phyloP scores from a whole-genome alignment of 768 basidiomycete genomes.

The Dacryopinax primogenitus region DNA sequence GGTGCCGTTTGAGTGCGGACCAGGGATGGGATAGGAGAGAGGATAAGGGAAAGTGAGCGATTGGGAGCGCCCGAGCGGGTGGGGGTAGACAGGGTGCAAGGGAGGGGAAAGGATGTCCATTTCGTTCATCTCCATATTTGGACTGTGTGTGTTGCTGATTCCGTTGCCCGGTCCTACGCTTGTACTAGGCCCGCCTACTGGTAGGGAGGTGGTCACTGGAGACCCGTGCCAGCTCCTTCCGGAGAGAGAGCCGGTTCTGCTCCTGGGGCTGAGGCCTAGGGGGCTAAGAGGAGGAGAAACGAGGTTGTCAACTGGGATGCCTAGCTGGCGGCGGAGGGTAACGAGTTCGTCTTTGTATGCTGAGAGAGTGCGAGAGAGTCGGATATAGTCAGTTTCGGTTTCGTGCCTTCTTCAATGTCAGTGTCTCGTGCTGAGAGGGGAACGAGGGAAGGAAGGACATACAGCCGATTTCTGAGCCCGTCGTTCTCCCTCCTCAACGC shows the following conservation, averaged over 20 bases:
- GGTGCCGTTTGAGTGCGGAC: background rate
- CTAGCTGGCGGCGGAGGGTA: constrained; percentile 60
- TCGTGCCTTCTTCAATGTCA: too few relatives aligned
- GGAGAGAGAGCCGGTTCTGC: constrained; percentile 9
- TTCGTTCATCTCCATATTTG: background rate
- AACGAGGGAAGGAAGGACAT: background rate
- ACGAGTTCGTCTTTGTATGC: constrained; percentile 76
- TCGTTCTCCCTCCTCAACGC: constrained; percentile 72
- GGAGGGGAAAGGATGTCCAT: background rate
- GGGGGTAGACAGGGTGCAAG: background rate
- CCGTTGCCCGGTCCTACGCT: background rate
- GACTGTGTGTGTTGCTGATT: background rate
- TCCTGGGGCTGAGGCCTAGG: constrained; percentile 50
- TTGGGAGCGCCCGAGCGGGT: background rate
- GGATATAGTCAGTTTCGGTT: constrained; percentile 65
- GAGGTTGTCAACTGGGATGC: constrained; percentile 67
- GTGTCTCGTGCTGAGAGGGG: background rate
- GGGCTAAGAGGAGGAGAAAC: constrained; percentile 45
- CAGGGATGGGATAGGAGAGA: background rate
- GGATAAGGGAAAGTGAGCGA: background rate
- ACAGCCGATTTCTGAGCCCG: constrained; percentile 45
- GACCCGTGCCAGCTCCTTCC: background rate
- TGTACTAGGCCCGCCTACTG: background rate
- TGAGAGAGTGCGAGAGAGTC: constrained; percentile 62
- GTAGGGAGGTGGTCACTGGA: background rate